Percentiles rank a stretch among this genome's conserved stretches.
Conservation (phyloP, 106 monocot genomes). For the Iris macrosiphon region DNA sequence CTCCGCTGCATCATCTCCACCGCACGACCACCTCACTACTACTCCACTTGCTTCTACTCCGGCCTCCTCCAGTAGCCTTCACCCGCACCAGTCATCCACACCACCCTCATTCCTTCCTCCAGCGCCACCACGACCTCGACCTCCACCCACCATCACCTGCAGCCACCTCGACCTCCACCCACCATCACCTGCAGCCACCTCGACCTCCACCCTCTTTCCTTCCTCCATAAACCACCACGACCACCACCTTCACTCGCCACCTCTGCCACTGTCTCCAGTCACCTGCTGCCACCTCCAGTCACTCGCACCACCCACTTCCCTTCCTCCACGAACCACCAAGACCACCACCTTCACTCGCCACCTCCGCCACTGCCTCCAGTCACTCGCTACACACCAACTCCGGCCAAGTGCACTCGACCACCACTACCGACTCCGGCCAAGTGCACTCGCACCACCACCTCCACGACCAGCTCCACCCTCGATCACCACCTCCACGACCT, state of each 20-base stretch:
- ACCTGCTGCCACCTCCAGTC: too few species aligned
- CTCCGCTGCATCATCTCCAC: neutral
- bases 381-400: too few species aligned
- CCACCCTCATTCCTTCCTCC: neutral
- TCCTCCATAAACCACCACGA: too few species aligned
- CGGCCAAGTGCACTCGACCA: too few species aligned
- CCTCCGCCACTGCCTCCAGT: too few species aligned
- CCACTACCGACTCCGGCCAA: too few species aligned
- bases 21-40: neutral
- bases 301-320: too few species aligned
- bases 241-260: neutral
- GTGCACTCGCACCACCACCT: too few species aligned
- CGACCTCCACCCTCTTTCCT: neutral
- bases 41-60: neutral
- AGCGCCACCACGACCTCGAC: neutral
- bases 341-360: too few species aligned
- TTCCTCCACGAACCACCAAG: too few species aligned
- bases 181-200: neutral
- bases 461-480: too few species aligned
- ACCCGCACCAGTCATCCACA: neutral
- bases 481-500: too few species aligned
- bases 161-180: neutral
- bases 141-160: neutral
- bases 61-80: neutral
- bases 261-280: neutral